Percentiles rank a stretch among this genome's conserved stretches.
These are phyloP conservation scores for Annulohypoxylon moriforme DNA, from an alignment of 495 filamentous ascomycete species.

Conservation along the genomic window DNA sequence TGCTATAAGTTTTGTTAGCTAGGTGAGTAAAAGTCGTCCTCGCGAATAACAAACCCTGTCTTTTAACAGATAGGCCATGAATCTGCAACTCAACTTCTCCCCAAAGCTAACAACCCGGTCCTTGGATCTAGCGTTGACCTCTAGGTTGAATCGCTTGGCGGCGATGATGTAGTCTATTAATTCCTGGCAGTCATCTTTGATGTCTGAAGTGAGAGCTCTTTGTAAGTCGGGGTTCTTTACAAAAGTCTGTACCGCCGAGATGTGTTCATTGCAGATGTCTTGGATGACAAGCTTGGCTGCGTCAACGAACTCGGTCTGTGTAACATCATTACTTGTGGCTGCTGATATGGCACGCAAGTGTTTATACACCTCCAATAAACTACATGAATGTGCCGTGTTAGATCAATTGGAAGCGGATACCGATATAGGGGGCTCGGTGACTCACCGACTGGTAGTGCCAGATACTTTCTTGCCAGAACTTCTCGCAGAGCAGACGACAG, in stretches of 20 bases:
- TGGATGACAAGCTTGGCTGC: slow-evolving; percentile 77
- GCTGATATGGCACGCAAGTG: slow-evolving; percentile 76
- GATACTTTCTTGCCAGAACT: slow-evolving; percentile 90
- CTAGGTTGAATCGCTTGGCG: slow-evolving; percentile 67
- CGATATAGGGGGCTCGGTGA: slow-evolving; percentile 38
- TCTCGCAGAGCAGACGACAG: slow-evolving; percentile 91
- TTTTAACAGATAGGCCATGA: slow-evolving; percentile 83
- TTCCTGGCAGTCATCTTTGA: slow-evolving; percentile 77
- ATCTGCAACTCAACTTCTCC: slow-evolving; percentile 90
- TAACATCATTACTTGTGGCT: slow-evolving; percentile 69
- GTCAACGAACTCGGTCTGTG: slow-evolving; percentile 73
- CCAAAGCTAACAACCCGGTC: slow-evolving; percentile 93
- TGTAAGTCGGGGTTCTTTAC: slow-evolving; percentile 71
- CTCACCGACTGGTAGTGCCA: slow-evolving; percentile 94
- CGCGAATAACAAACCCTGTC: slow-evolving; percentile 58
- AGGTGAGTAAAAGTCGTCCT: neutral
- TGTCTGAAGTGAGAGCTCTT: slow-evolving; percentile 65
- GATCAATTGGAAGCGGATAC: slow-evolving; percentile 18
- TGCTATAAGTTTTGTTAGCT: slow-evolving; percentile 57
- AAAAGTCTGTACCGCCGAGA: slow-evolving; percentile 70
- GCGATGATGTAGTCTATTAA: slow-evolving; percentile 66
- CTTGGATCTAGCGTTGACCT: slow-evolving; percentile 83
- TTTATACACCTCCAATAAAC: slow-evolving; percentile 67
- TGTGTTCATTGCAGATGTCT: slow-evolving; percentile 79
- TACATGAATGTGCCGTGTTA: slow-evolving; percentile 42